Conservation (phyloP, 1,284 basidiomycete genomes). For the Cutaneotrichosporon sp. region DNA sequence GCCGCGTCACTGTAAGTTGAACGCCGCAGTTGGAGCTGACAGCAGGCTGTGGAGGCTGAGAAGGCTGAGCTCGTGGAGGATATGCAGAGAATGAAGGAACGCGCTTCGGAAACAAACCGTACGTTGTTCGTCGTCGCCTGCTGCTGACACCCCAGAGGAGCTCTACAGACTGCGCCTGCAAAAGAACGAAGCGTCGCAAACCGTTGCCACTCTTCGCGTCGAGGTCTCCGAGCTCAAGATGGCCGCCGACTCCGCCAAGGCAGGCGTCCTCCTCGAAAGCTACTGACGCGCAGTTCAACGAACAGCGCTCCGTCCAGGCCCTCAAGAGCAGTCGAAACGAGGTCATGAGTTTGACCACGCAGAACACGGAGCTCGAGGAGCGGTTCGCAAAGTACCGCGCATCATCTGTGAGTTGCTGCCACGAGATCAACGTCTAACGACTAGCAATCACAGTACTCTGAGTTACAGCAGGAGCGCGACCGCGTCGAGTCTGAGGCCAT, state of each 20-base stretch:
- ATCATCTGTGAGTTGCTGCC: constrained; percentile 35
- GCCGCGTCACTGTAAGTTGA: constrained; percentile 36
- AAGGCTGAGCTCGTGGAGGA: constrained; percentile 49
- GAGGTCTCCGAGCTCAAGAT: constrained; percentile 84
- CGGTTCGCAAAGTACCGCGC: constrained; percentile 46
- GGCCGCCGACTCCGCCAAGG: constrained; percentile 54
- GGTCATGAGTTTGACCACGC: constrained; percentile 39
- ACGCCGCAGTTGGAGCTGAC: constrained; percentile 5
- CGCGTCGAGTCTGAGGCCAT: constrained; percentile 35
- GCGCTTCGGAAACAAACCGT: constrained; percentile 37
- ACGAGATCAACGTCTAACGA: not conserved
- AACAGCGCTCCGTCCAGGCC: constrained; percentile 40
- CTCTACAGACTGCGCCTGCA: constrained; percentile 43
- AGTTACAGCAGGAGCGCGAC: constrained; percentile 42
- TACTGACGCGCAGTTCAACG: constrained; percentile 42
- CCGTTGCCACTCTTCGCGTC: constrained; percentile 81
- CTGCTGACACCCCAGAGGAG: constrained; percentile 39
- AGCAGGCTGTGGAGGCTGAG: constrained; percentile 45
- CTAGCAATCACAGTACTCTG: constrained; percentile 45
- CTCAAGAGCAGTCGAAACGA: constrained; percentile 43
- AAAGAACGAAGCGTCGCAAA: constrained; percentile 54
- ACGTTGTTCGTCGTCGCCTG: constrained; percentile 8
- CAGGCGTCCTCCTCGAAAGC: constrained; percentile 8
- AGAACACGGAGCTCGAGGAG: constrained; percentile 42
- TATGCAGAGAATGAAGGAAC: constrained; percentile 41